Evolutionary conservation across 1,284 basidiomycete genomes (phyloP), one percentile per base, ranked within the genome.

Genomic region (Dichomitus squalens): DNA sequence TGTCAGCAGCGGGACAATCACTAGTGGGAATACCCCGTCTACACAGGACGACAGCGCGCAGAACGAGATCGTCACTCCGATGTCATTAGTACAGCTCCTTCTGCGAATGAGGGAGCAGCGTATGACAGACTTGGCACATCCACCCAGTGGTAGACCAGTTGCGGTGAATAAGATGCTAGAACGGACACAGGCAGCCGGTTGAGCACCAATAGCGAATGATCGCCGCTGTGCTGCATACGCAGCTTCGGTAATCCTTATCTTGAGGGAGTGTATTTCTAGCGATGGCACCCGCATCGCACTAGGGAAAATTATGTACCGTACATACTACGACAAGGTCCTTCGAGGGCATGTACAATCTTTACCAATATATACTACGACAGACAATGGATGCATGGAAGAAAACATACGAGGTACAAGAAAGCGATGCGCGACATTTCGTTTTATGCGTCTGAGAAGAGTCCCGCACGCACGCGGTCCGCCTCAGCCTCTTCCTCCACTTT

Each of bases 141-240:
- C 82, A 3, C 66, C 76, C 7, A 77, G 70, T 52, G 82, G 79
- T 12, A 69, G 79, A 31, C 77, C 80, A 1, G 70, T 80, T 20
- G 81, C 77, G 1, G 77, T 87, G 4, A 88, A 90, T 70, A 87
- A 86, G 71, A 77, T 86, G 71, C 68, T 91, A 65, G 88, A 89
- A 69, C 78, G 87, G 68, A 77, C 85, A 4, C 86, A 87, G 64
- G 84, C 84, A 8, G 83, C 80, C 9, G 85, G 85, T 5, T 82
- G 59, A 70, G n/a, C 7, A 36, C 9, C 7, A 12, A 12, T 36
- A n/a, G 44, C 25, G 16, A 23, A 7, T n/a, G n/a, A 27, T 29
- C 7, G 27, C 29, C 3, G 43, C n/a, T 20, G 4, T 6, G 5
- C 5, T 31, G 29, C 11, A 31, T 31, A 31, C n/a, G n/a, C n/a